Conservation (phyloP, 1,284 basidiomycete species). For the Wolfiporia cocos region DNA sequence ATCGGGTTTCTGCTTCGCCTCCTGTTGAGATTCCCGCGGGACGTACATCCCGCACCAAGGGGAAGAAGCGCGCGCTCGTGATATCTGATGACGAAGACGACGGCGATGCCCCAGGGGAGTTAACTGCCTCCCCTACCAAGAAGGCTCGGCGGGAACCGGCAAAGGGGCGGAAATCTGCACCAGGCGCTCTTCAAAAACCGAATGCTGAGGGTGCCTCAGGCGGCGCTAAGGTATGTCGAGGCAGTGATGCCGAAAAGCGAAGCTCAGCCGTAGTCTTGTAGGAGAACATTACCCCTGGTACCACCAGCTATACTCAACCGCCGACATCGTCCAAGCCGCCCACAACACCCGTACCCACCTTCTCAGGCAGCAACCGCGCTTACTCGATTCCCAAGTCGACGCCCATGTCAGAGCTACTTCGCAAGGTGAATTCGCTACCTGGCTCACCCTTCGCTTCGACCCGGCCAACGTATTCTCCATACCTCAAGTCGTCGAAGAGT, state of each 20-base stretch:
- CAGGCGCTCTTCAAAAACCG: slow-evolving; percentile 4
- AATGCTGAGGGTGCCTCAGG: slow-evolving; percentile 6
- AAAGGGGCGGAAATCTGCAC: slow-evolving; percentile 4
- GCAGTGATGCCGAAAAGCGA: no score
- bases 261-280: no score
- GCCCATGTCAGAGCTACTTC: slow-evolving; percentile 70
- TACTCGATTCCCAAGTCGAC: slow-evolving; percentile 34
- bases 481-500: slow-evolving; percentile 55
- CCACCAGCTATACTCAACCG: background rate
- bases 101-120: slow-evolving; percentile 6
- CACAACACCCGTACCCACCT: slow-evolving; percentile 6
- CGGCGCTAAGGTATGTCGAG: no score
- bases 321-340: slow-evolving; percentile 8
- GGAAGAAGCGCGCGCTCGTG: slow-evolving; percentile 20
- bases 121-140: slow-evolving; percentile 9
- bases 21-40: no score
- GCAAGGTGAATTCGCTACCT: slow-evolving; percentile 59
- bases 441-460: slow-evolving; percentile 52
- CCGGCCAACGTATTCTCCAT: slow-evolving; percentile 50
- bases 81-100: slow-evolving; percentile 23
- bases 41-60: no score
- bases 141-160: slow-evolving; percentile 9
- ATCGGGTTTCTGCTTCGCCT: background rate
- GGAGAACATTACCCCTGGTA: background rate
- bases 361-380: slow-evolving; percentile 13